Evolutionary conservation across 306 rosid species (phyloP).

Genomic region (Fragaria ananassa): DNA sequence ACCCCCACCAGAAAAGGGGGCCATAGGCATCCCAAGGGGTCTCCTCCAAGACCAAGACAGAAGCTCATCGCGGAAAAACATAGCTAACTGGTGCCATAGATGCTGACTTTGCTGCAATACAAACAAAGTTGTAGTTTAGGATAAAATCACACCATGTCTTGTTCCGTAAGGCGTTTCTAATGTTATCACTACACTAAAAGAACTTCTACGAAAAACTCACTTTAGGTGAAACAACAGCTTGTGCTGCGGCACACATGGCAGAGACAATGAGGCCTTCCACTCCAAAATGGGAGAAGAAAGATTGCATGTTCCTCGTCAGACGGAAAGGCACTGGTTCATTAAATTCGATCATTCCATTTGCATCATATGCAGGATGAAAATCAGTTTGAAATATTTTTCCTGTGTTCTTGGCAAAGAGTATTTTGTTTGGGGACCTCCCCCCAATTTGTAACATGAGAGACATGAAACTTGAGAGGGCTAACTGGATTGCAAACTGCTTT

Average conservation of each 20-base stretch:
- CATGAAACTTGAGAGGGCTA: slow-evolving; percentile 95
- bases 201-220: slow-evolving; percentile 37
- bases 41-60: slow-evolving; percentile 99
- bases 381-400: slow-evolving; percentile 97
- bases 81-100: slow-evolving; percentile 95
- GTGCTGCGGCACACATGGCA: slow-evolving; percentile 98
- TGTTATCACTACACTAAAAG: not conserved
- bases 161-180: not conserved
- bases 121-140: slow-evolving; percentile 14
- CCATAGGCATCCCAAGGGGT: slow-evolving; percentile 90
- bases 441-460: slow-evolving; percentile 95
- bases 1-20: slow-evolving; percentile 73
- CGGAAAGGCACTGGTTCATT: slow-evolving; percentile 98
- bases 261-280: slow-evolving; percentile 98
- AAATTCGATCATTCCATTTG: slow-evolving; percentile 85
- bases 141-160: not conserved
- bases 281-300: slow-evolving; percentile 89
- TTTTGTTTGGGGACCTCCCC: slow-evolving; percentile 98
- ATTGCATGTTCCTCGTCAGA: slow-evolving; percentile 95
- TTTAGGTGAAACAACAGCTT: slow-evolving; percentile 91
- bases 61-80: slow-evolving; percentile 99
- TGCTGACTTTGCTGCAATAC: slow-evolving; percentile 93
- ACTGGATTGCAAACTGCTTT: slow-evolving; percentile 96
- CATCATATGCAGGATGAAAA: slow-evolving; percentile 96
- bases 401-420: slow-evolving; percentile 91